phyloP scores from a whole-genome alignment of 805 yeast species.

The Saccharomycopsis sp. region DNA sequence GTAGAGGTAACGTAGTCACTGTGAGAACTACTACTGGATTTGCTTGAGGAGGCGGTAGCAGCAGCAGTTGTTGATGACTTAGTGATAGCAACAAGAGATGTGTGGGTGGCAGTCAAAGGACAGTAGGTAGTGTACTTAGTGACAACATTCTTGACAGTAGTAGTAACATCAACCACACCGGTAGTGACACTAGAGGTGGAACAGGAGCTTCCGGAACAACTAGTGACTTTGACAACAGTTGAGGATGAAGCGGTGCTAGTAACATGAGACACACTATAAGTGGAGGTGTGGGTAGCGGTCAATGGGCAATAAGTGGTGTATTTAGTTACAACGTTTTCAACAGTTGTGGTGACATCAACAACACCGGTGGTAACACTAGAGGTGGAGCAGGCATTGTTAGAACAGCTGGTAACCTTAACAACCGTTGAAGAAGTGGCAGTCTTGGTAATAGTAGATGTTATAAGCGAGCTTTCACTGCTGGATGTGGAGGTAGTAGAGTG shows the following conservation, averaged over 20 bases:
- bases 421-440: not conserved
- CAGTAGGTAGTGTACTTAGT: constrained; percentile 24
- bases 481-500: constrained; percentile 6
- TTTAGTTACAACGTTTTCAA: constrained; percentile 20
- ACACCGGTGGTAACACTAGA: constrained; percentile 18
- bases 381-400: constrained; percentile 21
- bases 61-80: constrained; percentile 1
- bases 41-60: not conserved
- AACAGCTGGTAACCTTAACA: not conserved
- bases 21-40: not conserved
- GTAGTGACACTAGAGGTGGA: not conserved
- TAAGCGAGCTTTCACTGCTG: not conserved
- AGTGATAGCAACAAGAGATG: constrained; percentile 6
- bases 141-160: constrained; percentile 17
- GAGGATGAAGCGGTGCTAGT: constrained; percentile 16
- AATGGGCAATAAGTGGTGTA: constrained; percentile 27
- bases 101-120: constrained; percentile 21
- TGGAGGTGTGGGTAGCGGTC: constrained; percentile 15
- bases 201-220: constrained; percentile 13
- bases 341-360: constrained; percentile 21
- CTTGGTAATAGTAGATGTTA: constrained; percentile 18
- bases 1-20: no score
- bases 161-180: not conserved
- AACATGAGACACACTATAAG: constrained; percentile 24
- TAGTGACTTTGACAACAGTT: constrained; percentile 19